Percentiles rank a stretch among this genome's conserved stretches.
Conservation (phyloP, 2,329 filamentous ascomycete species). For the Mariannaea sp. region DNA sequence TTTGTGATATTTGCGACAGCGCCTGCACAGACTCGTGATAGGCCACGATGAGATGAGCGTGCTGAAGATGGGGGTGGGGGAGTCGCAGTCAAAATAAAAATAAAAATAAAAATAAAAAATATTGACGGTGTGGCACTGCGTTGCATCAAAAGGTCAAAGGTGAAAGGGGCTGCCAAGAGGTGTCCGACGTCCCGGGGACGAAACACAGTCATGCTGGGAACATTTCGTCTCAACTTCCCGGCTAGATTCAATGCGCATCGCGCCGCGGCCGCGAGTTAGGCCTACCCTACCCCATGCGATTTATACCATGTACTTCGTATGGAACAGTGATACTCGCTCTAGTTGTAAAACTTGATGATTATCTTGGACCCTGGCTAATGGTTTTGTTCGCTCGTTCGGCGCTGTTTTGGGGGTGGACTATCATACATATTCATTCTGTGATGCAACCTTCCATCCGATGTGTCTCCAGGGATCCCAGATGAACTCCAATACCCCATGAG, state of each 20-base stretch:
- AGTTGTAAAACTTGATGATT: background rate
- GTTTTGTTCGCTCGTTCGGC: background rate
- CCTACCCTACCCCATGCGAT: too few species aligned
- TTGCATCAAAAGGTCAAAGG: slow-evolving; percentile 11
- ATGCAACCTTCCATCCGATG: background rate
- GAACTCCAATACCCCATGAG: too few species aligned
- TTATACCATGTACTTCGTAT: too few species aligned
- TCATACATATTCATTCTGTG: slow-evolving; percentile 5
- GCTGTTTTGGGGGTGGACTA: slow-evolving; percentile 7
- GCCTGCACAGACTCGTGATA: slow-evolving; percentile 11
- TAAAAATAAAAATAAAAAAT: too few species aligned
- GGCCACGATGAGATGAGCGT: background rate
- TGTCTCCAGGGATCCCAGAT: too few species aligned
- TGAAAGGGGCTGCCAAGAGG: background rate
- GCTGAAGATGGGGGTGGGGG: too few species aligned
- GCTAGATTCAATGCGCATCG: slow-evolving; percentile 7
- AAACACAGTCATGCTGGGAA: slow-evolving; percentile 11
- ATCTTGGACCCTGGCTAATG: too few species aligned
- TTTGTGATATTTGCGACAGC: slow-evolving; percentile 7
- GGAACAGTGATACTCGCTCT: background rate
- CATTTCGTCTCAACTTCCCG: background rate
- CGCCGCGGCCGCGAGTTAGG: background rate
- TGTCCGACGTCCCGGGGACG: slow-evolving; percentile 8
- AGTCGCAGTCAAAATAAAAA: too few species aligned
- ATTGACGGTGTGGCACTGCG: background rate